Conservation (phyloP, 140 eudicot species). For the Anethum foeniculum region DNA sequence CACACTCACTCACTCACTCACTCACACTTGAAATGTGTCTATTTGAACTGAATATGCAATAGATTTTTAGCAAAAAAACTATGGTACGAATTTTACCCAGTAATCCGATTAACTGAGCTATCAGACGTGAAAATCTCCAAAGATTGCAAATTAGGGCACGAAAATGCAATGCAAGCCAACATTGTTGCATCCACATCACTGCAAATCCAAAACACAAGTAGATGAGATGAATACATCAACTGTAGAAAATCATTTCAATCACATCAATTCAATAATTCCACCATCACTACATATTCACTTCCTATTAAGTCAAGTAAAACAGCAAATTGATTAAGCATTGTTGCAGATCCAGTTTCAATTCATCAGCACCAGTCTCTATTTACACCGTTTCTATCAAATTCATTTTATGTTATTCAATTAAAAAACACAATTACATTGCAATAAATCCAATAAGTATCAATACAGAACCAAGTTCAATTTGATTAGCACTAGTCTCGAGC, state of each 20-base stretch:
- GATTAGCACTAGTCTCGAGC: background rate
- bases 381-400: background rate
- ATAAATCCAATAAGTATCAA: background rate
- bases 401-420: background rate
- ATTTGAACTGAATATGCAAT: background rate
- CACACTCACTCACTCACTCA: no score
- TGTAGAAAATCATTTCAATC: background rate
- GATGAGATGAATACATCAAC: constrained; percentile 14
- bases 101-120: constrained; percentile 56
- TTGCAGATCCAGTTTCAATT: background rate
- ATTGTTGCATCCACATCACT: constrained; percentile 93
- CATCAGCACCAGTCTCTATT: background rate
- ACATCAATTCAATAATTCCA: background rate
- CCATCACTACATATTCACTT: background rate
- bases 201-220: constrained; percentile 27
- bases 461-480: background rate
- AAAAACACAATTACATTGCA: background rate
- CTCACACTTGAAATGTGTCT: no score
- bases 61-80: background rate
- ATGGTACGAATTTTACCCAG: constrained; percentile 43
- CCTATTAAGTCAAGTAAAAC: background rate
- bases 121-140: constrained; percentile 53
- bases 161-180: constrained; percentile 95
- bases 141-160: constrained; percentile 70
- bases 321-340: background rate